phyloP scores from a whole-genome alignment of 2,329 filamentous ascomycete species.

The Alternaria brassicae region DNA sequence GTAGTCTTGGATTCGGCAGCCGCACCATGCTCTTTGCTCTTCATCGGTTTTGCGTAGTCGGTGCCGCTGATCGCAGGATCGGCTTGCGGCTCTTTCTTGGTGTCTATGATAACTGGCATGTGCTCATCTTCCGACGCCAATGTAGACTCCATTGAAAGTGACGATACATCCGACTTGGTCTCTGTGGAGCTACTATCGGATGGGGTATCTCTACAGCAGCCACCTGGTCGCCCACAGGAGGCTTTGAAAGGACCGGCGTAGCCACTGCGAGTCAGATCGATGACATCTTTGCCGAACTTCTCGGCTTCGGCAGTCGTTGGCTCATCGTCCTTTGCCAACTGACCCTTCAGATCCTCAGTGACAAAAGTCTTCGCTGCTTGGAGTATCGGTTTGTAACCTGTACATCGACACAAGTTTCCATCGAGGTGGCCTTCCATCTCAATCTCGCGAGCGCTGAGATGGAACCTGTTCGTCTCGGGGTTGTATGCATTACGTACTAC shows the following conservation, averaged over 20 bases:
- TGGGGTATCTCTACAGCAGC: constrained; percentile 46
- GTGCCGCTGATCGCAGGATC: constrained; percentile 40
- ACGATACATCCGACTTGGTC: constrained; percentile 37
- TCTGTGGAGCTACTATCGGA: constrained; percentile 40
- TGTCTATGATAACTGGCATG: constrained; percentile 33
- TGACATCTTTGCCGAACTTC: constrained; percentile 37
- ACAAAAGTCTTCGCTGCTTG: constrained; percentile 92
- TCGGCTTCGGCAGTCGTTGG: constrained; percentile 58
- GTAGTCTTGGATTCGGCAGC: constrained; percentile 60
- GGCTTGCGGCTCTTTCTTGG: constrained; percentile 27
- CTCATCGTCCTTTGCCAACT: constrained; percentile 55
- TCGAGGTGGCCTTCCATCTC: constrained; percentile 69
- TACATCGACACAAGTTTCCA: constrained; percentile 92
- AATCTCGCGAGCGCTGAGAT: constrained; percentile 45
- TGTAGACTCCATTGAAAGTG: constrained; percentile 39
- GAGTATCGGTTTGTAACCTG: constrained; percentile 89
- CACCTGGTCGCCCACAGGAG: constrained; percentile 48
- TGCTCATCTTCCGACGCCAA: constrained; percentile 38
- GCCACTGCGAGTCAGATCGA: constrained; percentile 31
- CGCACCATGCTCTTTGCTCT: constrained; percentile 41
- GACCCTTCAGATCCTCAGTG: constrained; percentile 56
- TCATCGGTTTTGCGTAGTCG: constrained; percentile 44
- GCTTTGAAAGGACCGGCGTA: constrained; percentile 36
- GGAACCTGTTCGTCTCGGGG: constrained; percentile 44
- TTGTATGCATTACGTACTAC: constrained; percentile 73